These are phyloP conservation scores for Naganishia sp. DNA, from an alignment of 1,284 basidiomycete species.

Conservation along the genomic window DNA sequence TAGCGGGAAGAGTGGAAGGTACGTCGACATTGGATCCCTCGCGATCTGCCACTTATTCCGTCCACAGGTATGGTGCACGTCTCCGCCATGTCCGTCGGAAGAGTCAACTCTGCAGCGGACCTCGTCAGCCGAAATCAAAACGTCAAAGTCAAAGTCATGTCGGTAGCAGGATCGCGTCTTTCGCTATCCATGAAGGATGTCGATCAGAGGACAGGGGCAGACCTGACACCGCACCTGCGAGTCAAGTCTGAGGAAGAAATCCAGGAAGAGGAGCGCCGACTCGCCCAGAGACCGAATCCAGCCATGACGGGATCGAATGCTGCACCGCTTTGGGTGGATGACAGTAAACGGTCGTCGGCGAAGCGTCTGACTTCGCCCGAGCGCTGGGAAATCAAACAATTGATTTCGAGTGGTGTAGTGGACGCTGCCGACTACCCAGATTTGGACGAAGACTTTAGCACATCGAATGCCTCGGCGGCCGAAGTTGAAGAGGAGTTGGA, in stretches of 20 bases:
- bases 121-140: constrained; percentile 77
- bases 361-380: constrained; percentile 95
- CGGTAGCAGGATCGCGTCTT: constrained; percentile 75
- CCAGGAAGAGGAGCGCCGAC: constrained; percentile 68
- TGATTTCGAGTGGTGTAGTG: constrained; percentile 92
- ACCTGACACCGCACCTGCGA: constrained; percentile 88
- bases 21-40: constrained; percentile 43
- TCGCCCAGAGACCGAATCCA: constrained; percentile 61
- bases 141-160: constrained; percentile 96
- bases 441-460: constrained; percentile 83
- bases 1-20: constrained; percentile 85
- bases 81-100: constrained; percentile 77
- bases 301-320: constrained; percentile 62
- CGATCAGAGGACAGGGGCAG: constrained; percentile 83
- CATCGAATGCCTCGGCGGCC: constrained; percentile 67
- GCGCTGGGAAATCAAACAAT: constrained; percentile 98
- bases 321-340: constrained; percentile 52
- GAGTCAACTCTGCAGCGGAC: constrained; percentile 84
- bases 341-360: constrained; percentile 65
- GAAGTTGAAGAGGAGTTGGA: constrained; percentile 95
- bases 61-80: constrained; percentile 88
- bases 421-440: constrained; percentile 95
- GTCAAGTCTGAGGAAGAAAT: constrained; percentile 91
- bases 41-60: constrained; percentile 29
- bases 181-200: constrained; percentile 97